phyloP scores from a whole-genome alignment of 2,329 filamentous ascomycete genomes.

The Calonectria montana region DNA sequence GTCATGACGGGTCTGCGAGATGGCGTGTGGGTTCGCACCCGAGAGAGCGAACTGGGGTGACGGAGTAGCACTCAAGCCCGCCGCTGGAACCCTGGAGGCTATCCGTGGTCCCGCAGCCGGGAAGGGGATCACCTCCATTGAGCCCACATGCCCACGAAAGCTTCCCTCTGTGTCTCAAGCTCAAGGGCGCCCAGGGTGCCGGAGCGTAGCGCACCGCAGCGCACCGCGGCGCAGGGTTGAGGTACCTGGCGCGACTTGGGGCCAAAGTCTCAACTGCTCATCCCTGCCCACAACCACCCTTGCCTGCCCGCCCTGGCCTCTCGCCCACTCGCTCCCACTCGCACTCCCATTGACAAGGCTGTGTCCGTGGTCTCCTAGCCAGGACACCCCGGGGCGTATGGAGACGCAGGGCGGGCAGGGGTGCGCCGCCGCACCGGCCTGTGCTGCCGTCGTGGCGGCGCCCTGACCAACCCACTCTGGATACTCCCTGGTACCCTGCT shows the following conservation, averaged over 20 bases:
- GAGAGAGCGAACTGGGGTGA: slow-evolving; percentile 39
- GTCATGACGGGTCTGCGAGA: slow-evolving; percentile 44
- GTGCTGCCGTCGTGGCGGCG: slow-evolving; percentile 45
- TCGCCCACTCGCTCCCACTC: slow-evolving; percentile 6
- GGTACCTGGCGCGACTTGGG: slow-evolving; percentile 41
- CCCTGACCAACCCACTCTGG: slow-evolving; percentile 36
- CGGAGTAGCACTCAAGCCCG: slow-evolving; percentile 41
- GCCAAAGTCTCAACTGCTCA: slow-evolving; percentile 34
- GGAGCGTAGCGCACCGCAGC: slow-evolving; percentile 2
- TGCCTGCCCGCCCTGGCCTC: slow-evolving; percentile 28
- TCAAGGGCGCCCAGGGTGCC: slow-evolving; percentile 4
- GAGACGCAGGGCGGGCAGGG: slow-evolving; percentile 20
- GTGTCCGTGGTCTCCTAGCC: slow-evolving; percentile 35
- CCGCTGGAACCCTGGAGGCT: slow-evolving; percentile 31
- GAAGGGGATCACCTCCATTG: slow-evolving; percentile 37
- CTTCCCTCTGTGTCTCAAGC: slow-evolving; percentile 7
- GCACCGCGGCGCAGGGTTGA: neutral
- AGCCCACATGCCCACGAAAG: slow-evolving; percentile 26
- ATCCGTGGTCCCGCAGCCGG: slow-evolving; percentile 32
- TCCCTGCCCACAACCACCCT: slow-evolving; percentile 36
- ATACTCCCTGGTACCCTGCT: slow-evolving; percentile 37
- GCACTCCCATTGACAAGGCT: slow-evolving; percentile 40
- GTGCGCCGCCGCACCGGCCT: slow-evolving; percentile 38
- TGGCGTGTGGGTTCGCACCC: slow-evolving; percentile 46
- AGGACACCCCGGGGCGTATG: slow-evolving; percentile 30